phyloP scores from a whole-genome alignment of 2,329 filamentous ascomycete species.

The Penicillium freii region DNA sequence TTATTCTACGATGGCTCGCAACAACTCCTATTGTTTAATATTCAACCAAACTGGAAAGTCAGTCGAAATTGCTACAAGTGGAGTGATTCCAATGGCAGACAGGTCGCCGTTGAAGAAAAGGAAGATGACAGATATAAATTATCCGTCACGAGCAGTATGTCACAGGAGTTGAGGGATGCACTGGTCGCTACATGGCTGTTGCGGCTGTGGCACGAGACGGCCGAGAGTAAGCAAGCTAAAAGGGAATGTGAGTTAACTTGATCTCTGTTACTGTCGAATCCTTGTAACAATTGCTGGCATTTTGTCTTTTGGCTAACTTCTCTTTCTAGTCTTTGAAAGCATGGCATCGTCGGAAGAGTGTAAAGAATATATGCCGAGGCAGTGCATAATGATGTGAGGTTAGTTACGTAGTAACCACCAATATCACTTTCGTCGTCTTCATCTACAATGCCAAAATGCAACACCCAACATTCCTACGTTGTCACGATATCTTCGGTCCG shows the following conservation, averaged over 20 bases:
- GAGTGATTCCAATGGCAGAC: not conserved
- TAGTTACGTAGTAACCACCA: not conserved
- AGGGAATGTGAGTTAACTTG: conserved; percentile 12
- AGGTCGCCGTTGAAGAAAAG: conserved; percentile 4
- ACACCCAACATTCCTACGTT: no score
- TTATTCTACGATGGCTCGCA: not conserved
- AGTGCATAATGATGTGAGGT: conserved; percentile 1
- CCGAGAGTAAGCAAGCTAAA: conserved; percentile 19
- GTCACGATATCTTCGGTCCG: no score
- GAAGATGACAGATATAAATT: conserved; percentile 1
- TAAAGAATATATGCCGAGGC: not conserved
- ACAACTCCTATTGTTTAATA: conserved; percentile 1
- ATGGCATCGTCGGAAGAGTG: not conserved
- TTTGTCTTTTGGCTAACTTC: not conserved
- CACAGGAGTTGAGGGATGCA: conserved; percentile 13
- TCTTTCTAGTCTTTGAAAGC: not conserved
- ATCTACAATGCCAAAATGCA: no score
- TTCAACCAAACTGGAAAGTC: conserved; percentile 1
- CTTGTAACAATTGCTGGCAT: not conserved
- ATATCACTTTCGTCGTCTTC: no score
- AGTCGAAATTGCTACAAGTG: conserved; percentile 12
- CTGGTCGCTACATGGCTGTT: conserved; percentile 19
- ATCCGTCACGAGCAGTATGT: conserved; percentile 3
- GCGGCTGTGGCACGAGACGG: conserved; percentile 17
- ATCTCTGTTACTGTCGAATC: not conserved